phyloP scores from a whole-genome alignment of 2,329 filamentous ascomycete genomes.

The Ascosphaera apis region DNA sequence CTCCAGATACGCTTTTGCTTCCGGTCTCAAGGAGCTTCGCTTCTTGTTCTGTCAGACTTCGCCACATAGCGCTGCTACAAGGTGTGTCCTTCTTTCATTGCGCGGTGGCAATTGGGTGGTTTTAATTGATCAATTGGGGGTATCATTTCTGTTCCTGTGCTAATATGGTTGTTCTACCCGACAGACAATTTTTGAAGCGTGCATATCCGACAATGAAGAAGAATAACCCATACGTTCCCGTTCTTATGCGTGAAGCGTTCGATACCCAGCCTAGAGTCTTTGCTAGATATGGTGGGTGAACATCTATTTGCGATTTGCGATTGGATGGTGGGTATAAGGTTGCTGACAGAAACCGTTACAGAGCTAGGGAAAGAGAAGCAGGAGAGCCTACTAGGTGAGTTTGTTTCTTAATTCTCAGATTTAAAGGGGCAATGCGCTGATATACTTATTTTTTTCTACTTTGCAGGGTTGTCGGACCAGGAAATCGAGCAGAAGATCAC shows the following conservation, averaged over 20 bases:
- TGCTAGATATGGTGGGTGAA: constrained; percentile 61
- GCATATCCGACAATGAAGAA: constrained; percentile 99
- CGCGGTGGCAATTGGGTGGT: too few relatives aligned
- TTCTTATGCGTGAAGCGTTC: constrained; percentile 78
- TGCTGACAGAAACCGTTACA: constrained; percentile 11
- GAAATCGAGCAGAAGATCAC: constrained; percentile 47
- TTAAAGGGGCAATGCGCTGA: too few relatives aligned
- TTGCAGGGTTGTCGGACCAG: constrained; percentile 40
- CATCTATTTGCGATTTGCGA: not conserved
- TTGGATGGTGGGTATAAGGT: not conserved
- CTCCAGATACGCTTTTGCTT: constrained; percentile 74
- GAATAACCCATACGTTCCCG: constrained; percentile 83
- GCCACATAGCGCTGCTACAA: constrained; percentile 67
- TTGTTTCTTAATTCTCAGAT: not conserved
- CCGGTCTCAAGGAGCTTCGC: constrained; percentile 78
- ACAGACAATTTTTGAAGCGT: constrained; percentile 67
- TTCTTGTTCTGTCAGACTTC: constrained; percentile 95
- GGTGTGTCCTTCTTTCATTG: constrained; percentile 39
- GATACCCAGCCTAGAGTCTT: constrained; percentile 70
- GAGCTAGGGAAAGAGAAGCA: constrained; percentile 46
- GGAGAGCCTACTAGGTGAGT: constrained; percentile 35
- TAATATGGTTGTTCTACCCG: not conserved
- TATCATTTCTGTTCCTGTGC: constrained; percentile 1
- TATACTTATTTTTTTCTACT: too few relatives aligned
- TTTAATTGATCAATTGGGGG: too few relatives aligned